Conservation (phyloP, 2,329 filamentous ascomycete species). For the Fusarium sp. region DNA sequence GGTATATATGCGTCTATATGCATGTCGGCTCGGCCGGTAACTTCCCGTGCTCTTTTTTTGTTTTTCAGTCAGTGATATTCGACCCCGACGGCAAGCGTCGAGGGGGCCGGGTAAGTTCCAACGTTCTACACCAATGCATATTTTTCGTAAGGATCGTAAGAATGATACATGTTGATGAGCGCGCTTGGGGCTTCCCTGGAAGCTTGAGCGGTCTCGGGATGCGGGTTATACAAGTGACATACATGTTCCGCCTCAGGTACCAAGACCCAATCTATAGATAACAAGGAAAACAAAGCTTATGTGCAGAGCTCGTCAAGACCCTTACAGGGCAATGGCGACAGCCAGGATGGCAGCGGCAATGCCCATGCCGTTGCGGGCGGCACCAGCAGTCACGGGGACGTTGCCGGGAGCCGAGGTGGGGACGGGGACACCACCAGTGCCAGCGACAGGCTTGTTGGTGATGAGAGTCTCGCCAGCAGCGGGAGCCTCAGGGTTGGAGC, state of each 20-base stretch:
- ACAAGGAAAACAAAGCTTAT: slow-evolving; percentile 39
- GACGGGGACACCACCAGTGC: slow-evolving; percentile 47
- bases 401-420: slow-evolving; percentile 48
- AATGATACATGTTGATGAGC: slow-evolving; percentile 53
- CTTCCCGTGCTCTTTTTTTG: slow-evolving; percentile 35
- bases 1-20: slow-evolving; percentile 46
- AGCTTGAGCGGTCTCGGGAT: slow-evolving; percentile 30
- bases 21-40: slow-evolving; percentile 42
- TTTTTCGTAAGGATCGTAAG: slow-evolving; percentile 66
- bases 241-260: slow-evolving; percentile 41
- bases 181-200: slow-evolving; percentile 30
- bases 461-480: slow-evolving; percentile 37
- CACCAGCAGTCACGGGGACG: slow-evolving; percentile 51
- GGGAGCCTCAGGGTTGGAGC: slow-evolving; percentile 32
- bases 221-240: slow-evolving; percentile 39
- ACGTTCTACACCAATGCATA: slow-evolving; percentile 45
- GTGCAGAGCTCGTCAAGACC: slow-evolving; percentile 34
- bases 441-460: slow-evolving; percentile 39
- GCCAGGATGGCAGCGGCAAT: slow-evolving; percentile 57
- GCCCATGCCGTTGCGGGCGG: slow-evolving; percentile 55
- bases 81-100: slow-evolving; percentile 26
- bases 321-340: slow-evolving; percentile 58
- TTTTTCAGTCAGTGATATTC: slow-evolving; percentile 33
- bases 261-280: slow-evolving; percentile 43
- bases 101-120: slow-evolving; percentile 30